Conservation (phyloP, 495 filamentous ascomycete genomes). For the Halenospora varia region DNA sequence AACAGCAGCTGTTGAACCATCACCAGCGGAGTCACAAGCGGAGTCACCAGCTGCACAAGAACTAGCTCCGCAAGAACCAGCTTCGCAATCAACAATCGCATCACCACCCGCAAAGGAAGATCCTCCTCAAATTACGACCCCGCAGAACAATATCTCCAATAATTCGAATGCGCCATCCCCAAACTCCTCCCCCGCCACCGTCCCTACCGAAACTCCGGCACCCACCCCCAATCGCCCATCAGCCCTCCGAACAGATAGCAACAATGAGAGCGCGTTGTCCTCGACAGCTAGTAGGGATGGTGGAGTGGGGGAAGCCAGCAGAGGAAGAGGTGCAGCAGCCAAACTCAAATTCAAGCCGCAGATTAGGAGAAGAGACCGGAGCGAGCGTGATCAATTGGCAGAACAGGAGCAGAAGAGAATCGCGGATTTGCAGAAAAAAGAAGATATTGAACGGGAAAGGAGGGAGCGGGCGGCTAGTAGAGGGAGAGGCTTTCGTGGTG, state of each 20-base stretch:
- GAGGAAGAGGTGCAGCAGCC: not conserved
- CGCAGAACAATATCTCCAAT: conserved; percentile 1
- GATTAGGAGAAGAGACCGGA: conserved; percentile 7
- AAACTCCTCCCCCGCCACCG: conserved; percentile 19
- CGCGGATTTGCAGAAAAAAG: not conserved
- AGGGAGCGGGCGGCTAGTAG: conserved; percentile 2
- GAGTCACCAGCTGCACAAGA: no score
- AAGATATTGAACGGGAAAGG: not conserved
- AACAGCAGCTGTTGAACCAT: conserved; percentile 6
- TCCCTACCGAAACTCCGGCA: conserved; percentile 25
- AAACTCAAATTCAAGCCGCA: conserved; percentile 25
- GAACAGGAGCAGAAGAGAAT: conserved; percentile 7
- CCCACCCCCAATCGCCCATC: conserved; percentile 16
- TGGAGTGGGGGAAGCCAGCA: not conserved
- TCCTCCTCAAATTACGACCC: conserved; percentile 1
- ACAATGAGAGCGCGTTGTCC: not conserved
- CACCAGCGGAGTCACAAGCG: no score
- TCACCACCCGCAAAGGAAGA: conserved; percentile 4
- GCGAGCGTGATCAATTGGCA: conserved; percentile 15
- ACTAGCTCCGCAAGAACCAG: no score
- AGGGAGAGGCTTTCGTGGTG: conserved; percentile 3
- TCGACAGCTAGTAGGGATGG: not conserved
- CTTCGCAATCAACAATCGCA: not conserved
- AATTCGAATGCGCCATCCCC: conserved; percentile 9
- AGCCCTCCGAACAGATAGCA: not conserved